Conservation (phyloP, 805 yeast species). For the Schizosaccharomyces cryophilus region DNA sequence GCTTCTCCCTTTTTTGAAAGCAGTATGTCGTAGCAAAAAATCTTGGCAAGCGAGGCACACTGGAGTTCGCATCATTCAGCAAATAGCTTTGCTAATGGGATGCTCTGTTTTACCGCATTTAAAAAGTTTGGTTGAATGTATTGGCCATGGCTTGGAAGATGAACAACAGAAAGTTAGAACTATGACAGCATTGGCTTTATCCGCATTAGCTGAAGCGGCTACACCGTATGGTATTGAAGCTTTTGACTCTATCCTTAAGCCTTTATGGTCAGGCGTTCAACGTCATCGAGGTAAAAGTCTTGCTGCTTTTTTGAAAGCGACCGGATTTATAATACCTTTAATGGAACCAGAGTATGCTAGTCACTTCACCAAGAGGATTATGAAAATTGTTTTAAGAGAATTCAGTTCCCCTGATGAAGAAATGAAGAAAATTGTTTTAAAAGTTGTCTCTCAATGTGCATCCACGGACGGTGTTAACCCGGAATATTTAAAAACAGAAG, state of each 20-base stretch:
- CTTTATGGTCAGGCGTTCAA: conserved; percentile 57
- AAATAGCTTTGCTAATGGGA: conserved; percentile 43
- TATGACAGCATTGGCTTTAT: conserved; percentile 44
- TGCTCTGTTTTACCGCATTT: conserved; percentile 54
- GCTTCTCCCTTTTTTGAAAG: conserved; percentile 55
- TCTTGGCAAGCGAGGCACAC: conserved; percentile 69
- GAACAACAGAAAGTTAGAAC: conserved; percentile 43
- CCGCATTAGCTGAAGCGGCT: conserved; percentile 57
- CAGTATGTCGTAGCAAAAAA: conserved; percentile 52
- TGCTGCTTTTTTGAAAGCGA: conserved; percentile 50
- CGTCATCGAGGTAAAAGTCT: conserved; percentile 54
- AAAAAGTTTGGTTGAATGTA: conserved; percentile 35
- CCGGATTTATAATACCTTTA: conserved; percentile 60
- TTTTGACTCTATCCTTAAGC: conserved; percentile 48
- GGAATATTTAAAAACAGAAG: conserved; percentile 24
- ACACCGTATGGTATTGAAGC: conserved; percentile 79
- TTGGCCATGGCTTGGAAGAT: conserved; percentile 35
- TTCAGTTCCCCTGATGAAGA: conserved; percentile 69
- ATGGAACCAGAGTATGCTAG: conserved; percentile 67
- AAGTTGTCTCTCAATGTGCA: conserved; percentile 43
- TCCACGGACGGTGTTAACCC: conserved; percentile 30
- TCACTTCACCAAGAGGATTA: conserved; percentile 51
- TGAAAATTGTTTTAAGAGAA: conserved; percentile 43
- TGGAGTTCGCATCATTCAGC: conserved; percentile 55
- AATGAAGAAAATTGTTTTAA: conserved; percentile 49